Evolutionary conservation across 768 basidiomycete genomes (phyloP), one percentile per base, ranked within the genome.

Genomic region (Stropharia rugosoannulata): DNA sequence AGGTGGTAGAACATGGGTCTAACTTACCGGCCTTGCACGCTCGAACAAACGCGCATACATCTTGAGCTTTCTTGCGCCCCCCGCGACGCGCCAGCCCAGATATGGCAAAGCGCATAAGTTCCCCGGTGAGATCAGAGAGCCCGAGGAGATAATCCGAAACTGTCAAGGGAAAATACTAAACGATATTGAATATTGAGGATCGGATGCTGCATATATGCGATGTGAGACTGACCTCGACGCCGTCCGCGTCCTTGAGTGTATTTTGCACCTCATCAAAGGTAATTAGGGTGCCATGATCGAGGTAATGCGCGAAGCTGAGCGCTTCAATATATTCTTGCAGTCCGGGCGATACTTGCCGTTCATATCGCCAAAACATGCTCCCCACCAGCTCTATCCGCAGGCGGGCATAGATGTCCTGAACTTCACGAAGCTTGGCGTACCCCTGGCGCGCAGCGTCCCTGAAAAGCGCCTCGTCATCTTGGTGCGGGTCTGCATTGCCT

Each of bases 261-360:
- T 73, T 61, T 64, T 93, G 89, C 15, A 91, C 88, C 60, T 87
- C 78, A 19, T 75, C 66, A 60, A 82, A 89, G 4, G 86, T 77
- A 52, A 97, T 82, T 53, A 97, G 74, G 2, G 79, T 69, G 32
- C 80, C 78, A 60, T 86, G 75, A 55, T 90, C 83, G 48, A 96
- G 80, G 66, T 90, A 98, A 69, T 95, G 83, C 0, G 90, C 80
- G 67, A 98, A 95, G 63, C 92, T 89, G 54, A 94, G 74, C 1
- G 91, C 95, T 70, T 98, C 97, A 59, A 98, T 92, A 71, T 94
- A 98, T 73, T 98, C 97, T 70, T 98, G 95, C 27, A 98, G 71
- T 3, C 95, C 86, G 1, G 88, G 84, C 5, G 89, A 90, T 53
- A 92, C 74, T 59, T 87, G 82, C 35, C 82, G 80, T 64, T 89